Conservation (phyloP, 2,329 filamentous ascomycete species). For the Penicillium sp. region DNA sequence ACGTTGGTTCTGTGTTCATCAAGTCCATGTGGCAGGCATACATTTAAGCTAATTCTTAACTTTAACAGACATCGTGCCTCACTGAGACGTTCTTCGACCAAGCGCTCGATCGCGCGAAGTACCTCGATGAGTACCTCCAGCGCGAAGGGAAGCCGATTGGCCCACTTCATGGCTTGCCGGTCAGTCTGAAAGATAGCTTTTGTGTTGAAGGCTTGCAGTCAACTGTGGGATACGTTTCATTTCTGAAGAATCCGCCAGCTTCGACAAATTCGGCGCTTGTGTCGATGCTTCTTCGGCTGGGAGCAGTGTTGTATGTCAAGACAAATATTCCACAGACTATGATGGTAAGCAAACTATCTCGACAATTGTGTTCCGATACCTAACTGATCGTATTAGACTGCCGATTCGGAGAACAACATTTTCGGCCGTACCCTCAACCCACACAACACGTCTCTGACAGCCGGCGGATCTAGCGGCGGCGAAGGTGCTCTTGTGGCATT, state of each 20-base stretch:
- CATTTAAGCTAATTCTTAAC: neutral
- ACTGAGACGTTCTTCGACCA: slow-evolving; percentile 40
- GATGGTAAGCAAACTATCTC: slow-evolving; percentile 24
- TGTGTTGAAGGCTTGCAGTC: slow-evolving; percentile 20
- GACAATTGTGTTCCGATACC: neutral
- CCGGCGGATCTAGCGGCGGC: slow-evolving; percentile 33
- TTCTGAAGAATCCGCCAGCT: slow-evolving; percentile 18
- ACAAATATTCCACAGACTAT: slow-evolving; percentile 35
- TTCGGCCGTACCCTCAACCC: slow-evolving; percentile 32
- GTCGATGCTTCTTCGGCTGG: slow-evolving; percentile 24
- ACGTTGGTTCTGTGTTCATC: neutral
- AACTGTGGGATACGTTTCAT: slow-evolving; percentile 26
- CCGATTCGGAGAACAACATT: slow-evolving; percentile 30
- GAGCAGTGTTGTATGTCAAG: slow-evolving; percentile 35
- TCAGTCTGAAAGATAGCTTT: slow-evolving; percentile 38
- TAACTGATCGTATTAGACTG: slow-evolving; percentile 19
- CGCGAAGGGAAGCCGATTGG: slow-evolving; percentile 31
- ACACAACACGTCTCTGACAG: slow-evolving; percentile 25
- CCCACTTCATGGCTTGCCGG: slow-evolving; percentile 41
- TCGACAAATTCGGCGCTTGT: slow-evolving; percentile 23
- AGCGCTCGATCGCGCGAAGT: slow-evolving; percentile 37
- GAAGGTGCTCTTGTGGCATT: slow-evolving; percentile 39
- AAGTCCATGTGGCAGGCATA: neutral
- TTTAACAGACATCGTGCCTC: slow-evolving; percentile 31
- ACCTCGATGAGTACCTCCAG: slow-evolving; percentile 36